phyloP scores from a whole-genome alignment of 805 yeast species.

The Candida verbasci region DNA sequence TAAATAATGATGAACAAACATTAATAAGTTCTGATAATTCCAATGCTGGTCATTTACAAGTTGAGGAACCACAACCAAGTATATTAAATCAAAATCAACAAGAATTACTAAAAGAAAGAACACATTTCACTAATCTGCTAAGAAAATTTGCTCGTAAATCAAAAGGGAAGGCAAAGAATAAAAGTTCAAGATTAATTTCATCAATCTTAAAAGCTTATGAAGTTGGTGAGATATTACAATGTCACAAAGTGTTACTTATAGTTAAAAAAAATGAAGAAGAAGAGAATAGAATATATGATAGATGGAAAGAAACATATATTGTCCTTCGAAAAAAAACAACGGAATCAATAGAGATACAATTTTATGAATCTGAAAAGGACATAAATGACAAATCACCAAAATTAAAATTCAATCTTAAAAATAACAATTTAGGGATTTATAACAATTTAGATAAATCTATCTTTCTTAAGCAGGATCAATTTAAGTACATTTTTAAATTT shows the following conservation, averaged over 20 bases:
- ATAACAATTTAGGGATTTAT: constrained; percentile 49
- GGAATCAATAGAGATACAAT: constrained; percentile 49
- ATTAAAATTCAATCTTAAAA: constrained; percentile 11
- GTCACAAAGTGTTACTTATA: constrained; percentile 67
- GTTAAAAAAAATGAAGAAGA: constrained; percentile 46
- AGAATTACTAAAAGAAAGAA: constrained; percentile 3
- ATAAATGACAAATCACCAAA: constrained; percentile 15
- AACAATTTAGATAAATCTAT: constrained; percentile 70
- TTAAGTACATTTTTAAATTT: constrained; percentile 52
- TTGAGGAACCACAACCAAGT: constrained; percentile 7
- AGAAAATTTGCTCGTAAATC: constrained; percentile 21
- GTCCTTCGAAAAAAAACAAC: constrained; percentile 72
- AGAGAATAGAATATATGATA: constrained; percentile 55
- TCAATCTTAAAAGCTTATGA: constrained; percentile 26
- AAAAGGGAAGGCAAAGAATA: constrained; percentile 14
- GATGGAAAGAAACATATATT: constrained; percentile 78
- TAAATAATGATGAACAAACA: background rate
- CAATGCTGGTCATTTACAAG: background rate
- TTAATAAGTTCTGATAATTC: background rate
- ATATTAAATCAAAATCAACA: background rate
- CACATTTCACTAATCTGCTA: constrained; percentile 9
- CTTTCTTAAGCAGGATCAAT: constrained; percentile 36
- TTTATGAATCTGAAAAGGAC: constrained; percentile 45
- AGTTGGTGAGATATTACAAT: constrained; percentile 60
- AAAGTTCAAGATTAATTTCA: constrained; percentile 15